Evolutionary conservation across 352 stramenopile genomes (phyloP), one percentile per base, ranked within the genome.

Genomic region (Phytophthora pistaciae): DNA sequence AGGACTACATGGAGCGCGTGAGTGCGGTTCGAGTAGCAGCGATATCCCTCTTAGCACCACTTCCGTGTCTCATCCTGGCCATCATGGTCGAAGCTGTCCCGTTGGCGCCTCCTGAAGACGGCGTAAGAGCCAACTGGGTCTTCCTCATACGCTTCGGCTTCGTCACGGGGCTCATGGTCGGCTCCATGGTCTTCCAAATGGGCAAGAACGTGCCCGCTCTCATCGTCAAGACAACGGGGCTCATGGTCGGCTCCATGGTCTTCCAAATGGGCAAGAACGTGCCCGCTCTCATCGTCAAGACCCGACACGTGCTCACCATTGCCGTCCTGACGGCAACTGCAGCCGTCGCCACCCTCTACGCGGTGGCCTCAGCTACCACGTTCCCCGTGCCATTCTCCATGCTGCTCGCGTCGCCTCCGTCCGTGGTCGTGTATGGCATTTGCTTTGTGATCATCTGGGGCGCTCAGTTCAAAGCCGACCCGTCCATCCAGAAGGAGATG

Each of bases 361-460:
- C 44, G 13, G 59, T 73, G 20, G 52, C 52, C 3, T 65, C 46
- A 9, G 53, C 56, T 2, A 75, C 56, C 0, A 58, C 62, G 2
- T 75, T 75, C 7, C 68, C 68, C 1, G 62, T 75, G 10, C 62
- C 56, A 3, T 71, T 75, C 23, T 53, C 21, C 31, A 67, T 71
- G 56, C 42, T 67, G 0, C 16, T 75, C 2, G 68, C 62, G 3
- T 63, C 62, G 10, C 68, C 68, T 20, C 62, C 56, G 3, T 67
- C 57, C 4, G n/a, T 71, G 18, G 16, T 67, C 20, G 42, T 71
- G 9, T 67, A 64, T 44, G 56, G 48, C 14, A 29, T 71, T 1
- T 71, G 61, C 33, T 71, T 75, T 11, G 56, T 20, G 5, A 54
- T 72, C 20, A 68, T 72, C 33, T 75, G 62, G 62, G 68, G 56